Base-by-base conservation (phyloP, 345 rosid genomes). In the Citrus maxima region DNA sequence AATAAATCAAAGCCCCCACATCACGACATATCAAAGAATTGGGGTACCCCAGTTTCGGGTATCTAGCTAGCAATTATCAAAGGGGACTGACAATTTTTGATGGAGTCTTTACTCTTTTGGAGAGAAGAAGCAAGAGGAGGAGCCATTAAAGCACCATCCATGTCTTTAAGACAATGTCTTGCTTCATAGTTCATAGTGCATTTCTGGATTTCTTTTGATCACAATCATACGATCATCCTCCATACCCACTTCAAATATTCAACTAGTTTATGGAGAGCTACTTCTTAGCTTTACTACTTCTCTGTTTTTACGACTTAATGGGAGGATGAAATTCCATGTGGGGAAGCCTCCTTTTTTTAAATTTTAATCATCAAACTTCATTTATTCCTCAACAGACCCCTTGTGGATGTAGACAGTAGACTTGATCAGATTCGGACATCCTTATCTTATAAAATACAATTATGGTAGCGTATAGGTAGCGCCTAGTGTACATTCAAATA, bases 1-100 rank as follows among this genome's bases (percentile, higher is more conserved):
- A 32, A 65, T 65, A 16, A 18, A 51, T 24, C 51, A 16, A 49
- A 70, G 51, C 73, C 65, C 75, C 75, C 76, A 72, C 76, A 34
- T 32, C 28, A 34, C 13, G 76, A 56, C 66, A 37, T 1, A 58
- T 14, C n/a, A n/a, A 72, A 34, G 32, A 42, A 7, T 13, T 69
- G 70, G 34, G 54, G 37, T 30, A 16, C 55, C 72, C 51, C 12
- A 24, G 28, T 68, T 68, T 68, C 55, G 24, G 72, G 72, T 38
- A 12, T 40, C 72, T 69, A 9, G 73, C 55, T 42, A 25, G 73
- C 56, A 69, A 69, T 69, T 69, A 42, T 42, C 32, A 12, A 72
- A 34, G 22, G 19, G 42, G 73, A 28, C 42, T 56, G 65, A 56
- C 40, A 72, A 55, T 1, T 34, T 2, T n/a, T 72, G 34, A 72